Conservation (phyloP, 352 stramenopile genomes). For the Phytopythium montanum region DNA sequence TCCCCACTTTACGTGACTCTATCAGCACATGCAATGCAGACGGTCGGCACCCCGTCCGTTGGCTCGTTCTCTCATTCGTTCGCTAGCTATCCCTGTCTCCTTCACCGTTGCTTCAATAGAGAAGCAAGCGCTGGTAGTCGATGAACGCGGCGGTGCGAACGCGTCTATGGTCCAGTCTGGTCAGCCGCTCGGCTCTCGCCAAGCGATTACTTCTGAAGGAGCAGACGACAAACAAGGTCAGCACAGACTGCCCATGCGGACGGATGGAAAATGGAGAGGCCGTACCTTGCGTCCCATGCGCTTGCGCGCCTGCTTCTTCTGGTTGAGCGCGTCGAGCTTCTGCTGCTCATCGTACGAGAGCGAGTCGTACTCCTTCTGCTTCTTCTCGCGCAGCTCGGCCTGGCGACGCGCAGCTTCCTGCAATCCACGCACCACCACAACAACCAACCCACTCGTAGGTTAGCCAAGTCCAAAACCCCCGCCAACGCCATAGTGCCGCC, state of each 20-base stretch:
- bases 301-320: slow-evolving; percentile 72
- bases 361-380: slow-evolving; percentile 71
- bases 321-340: slow-evolving; percentile 65
- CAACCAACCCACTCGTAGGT: slow-evolving; percentile 1
- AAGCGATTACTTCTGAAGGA: neutral
- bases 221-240: neutral
- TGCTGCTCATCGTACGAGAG: slow-evolving; percentile 83
- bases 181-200: neutral
- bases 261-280: neutral
- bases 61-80: too few relatives aligned
- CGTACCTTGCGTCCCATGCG: slow-evolving; percentile 57
- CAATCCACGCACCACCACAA: too few relatives aligned
- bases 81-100: neutral
- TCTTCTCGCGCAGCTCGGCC: slow-evolving; percentile 68
- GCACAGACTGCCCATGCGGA: neutral
- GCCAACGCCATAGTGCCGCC: neutral
- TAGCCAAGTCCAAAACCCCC: neutral
- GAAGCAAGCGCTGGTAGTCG: neutral
- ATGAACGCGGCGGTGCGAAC: neutral
- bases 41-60: too few relatives aligned
- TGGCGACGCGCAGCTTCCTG: slow-evolving; percentile 48
- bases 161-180: neutral
- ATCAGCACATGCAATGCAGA: too few relatives aligned
- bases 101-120: neutral
- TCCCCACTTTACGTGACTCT: too few relatives aligned